Base-by-base conservation (phyloP, 2,329 filamentous ascomycete species). In the Rutstroemia sp. region DNA sequence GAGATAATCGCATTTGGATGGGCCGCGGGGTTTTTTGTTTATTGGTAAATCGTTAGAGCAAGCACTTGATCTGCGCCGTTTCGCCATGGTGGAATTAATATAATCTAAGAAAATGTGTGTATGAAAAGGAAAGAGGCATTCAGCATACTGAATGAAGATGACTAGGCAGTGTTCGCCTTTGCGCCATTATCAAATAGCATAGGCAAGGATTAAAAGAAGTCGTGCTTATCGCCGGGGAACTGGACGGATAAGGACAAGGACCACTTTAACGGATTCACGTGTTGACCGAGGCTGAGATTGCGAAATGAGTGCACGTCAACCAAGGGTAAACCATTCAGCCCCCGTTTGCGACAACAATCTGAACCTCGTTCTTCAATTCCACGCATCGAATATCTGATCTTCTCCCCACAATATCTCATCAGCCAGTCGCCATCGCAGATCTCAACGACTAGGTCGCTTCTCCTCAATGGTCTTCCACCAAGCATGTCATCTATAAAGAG, bases 1-100 rank as follows among this genome's bases (percentile, higher is more conserved):
- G 16, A 96, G 71, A 49, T 78, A 76, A 71, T 95, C 88, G 56
- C 69, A 62, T 48, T 59, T 59, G 41, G 19, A 41, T 34, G 23
- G 54, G 16, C 49, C 60, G 12, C 63, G 63, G 14, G 51, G 44
- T 52, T 62, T 58, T 51, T 67, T 68, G 2, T 52, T 30, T 46
- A 47, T 39, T 16, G 27, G 42, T 27, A 54, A 48, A 19, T 9
- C 49, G 12, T 34, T 7, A 41, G 27, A 46, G 21, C 5, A 54
- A 4, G 50, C 42, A 42, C 56, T 62, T 45, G 64, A 66, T 41
- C 59, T 59, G 23, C 64, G 64, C 39, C 62, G 64, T 62, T 68
- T 68, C 9, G 49, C 37, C 55, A 57, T 57, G 12, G 19, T 45
- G 27, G n/a, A 37, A n/a, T n/a, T 5, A 37, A 6, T 38, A 12